Percentiles rank a stretch among this genome's conserved stretches.
Evolutionary conservation across 2,329 filamentous ascomycete genomes (phyloP).

Genomic region (Aspergillus piperis): DNA sequence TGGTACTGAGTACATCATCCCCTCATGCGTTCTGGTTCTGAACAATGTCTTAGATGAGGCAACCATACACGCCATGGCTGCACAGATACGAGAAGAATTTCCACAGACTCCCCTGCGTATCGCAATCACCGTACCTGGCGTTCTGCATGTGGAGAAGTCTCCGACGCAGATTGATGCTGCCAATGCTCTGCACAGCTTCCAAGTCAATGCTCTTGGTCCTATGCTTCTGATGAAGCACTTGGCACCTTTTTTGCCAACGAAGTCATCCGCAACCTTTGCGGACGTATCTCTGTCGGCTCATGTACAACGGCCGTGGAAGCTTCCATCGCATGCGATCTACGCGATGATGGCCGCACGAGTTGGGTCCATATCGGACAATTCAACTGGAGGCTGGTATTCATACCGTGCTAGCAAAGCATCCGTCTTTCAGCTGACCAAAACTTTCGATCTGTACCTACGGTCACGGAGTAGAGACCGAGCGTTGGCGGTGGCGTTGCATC

Average conservation of each 20-base stretch:
- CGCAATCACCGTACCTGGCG: conserved; percentile 68
- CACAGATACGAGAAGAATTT: conserved; percentile 57
- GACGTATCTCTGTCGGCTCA: not conserved
- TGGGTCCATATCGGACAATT: conserved; percentile 71
- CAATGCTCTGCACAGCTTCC: conserved; percentile 67
- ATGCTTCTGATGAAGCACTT: conserved; percentile 79
- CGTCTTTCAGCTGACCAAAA: conserved; percentile 70
- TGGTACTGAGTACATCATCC: conserved; percentile 42
- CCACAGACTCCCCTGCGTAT: conserved; percentile 64
- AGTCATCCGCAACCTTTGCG: conserved; percentile 46
- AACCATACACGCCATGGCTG: conserved; percentile 60
- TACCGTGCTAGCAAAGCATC: conserved; percentile 77
- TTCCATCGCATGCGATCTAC: conserved; percentile 63
- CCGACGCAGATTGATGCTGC: conserved; percentile 64
- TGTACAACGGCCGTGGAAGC: conserved; percentile 28
- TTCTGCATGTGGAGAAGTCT: conserved; percentile 72
- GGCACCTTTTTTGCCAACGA: conserved; percentile 65
- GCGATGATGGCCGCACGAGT: conserved; percentile 78
- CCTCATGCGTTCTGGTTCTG: conserved; percentile 3
- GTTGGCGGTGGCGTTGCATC: conserved; percentile 71
- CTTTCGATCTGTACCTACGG: conserved; percentile 67
- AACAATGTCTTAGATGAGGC: conserved; percentile 55
- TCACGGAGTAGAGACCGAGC: conserved; percentile 62
- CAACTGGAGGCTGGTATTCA: conserved; percentile 76
- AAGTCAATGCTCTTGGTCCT: conserved; percentile 72